Evolutionary conservation across 441 rosid species (phyloP).

Genomic region (Populus trichocarpa): DNA sequence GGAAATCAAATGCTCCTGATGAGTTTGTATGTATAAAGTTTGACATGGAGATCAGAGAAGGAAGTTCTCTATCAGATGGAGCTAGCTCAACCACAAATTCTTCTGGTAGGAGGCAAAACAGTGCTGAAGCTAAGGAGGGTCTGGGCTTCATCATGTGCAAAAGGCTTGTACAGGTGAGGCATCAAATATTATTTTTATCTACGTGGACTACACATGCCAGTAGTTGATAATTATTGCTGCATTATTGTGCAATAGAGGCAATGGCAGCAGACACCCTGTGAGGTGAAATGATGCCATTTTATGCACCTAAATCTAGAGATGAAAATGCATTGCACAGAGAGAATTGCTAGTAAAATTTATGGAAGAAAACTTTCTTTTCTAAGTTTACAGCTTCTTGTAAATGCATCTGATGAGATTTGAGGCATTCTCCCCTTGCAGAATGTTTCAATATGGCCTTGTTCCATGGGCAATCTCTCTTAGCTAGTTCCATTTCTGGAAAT

Average conservation of each 20-base stretch:
- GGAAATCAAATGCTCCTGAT: constrained; percentile 62
- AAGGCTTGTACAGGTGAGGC: constrained; percentile 78
- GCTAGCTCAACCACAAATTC: constrained; percentile 38
- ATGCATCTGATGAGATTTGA: background rate
- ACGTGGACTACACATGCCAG: background rate
- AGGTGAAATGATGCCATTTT: background rate
- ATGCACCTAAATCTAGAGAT: background rate
- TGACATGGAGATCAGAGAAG: constrained; percentile 51
- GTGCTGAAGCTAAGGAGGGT: constrained; percentile 52
- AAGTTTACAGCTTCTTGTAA: background rate
- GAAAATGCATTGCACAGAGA: background rate
- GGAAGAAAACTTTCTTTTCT: background rate
- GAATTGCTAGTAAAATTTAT: background rate
- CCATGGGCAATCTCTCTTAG: too few relatives aligned
- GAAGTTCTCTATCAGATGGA: constrained; percentile 33
- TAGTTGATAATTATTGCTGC: background rate
- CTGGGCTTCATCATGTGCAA: constrained; percentile 89
- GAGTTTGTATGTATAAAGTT: constrained; percentile 62
- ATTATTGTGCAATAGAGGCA: background rate
- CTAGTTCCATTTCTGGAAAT: too few relatives aligned
- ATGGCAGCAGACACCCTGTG: background rate
- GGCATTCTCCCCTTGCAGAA: too few relatives aligned
- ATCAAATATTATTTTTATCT: background rate
- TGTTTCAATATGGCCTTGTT: too few relatives aligned
- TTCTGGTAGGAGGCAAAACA: constrained; percentile 37